These are phyloP conservation scores for Sporothrix euskadiensis DNA, from an alignment of 2,329 filamentous ascomycete genomes.

Conservation along the genomic window DNA sequence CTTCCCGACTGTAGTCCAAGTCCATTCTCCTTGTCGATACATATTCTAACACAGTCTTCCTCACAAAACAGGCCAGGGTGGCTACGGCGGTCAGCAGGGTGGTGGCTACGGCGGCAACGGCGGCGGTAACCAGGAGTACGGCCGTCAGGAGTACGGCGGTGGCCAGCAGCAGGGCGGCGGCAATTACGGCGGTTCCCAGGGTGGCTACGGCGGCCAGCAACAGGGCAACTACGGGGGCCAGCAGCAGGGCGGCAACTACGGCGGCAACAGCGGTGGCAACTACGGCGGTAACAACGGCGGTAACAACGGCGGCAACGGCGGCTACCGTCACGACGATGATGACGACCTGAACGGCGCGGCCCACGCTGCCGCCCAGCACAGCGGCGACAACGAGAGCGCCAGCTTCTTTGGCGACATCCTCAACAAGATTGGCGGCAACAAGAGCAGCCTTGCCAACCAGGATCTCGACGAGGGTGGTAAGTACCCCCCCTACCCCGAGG, in stretches of 20 bases:
- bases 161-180: slow-evolving; percentile 22
- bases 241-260: slow-evolving; percentile 32
- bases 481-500: slow-evolving; percentile 26
- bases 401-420: slow-evolving; percentile 54
- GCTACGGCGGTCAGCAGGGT: slow-evolving; percentile 28
- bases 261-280: slow-evolving; percentile 25
- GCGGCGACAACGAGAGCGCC: slow-evolving; percentile 45
- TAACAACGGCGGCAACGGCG: slow-evolving; percentile 37
- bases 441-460: slow-evolving; percentile 49
- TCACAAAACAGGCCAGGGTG: slow-evolving; percentile 27
- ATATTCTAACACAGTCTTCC: neutral
- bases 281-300: neutral
- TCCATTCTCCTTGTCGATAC: no score
- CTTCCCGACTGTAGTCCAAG: neutral
- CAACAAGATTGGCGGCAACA: slow-evolving; percentile 51
- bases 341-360: slow-evolving; percentile 53
- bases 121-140: slow-evolving; percentile 30
- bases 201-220: slow-evolving; percentile 30
- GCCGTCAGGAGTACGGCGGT: slow-evolving; percentile 36
- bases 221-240: slow-evolving; percentile 27
- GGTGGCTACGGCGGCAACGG: slow-evolving; percentile 25
- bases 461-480: slow-evolving; percentile 53
- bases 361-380: slow-evolving; percentile 47
- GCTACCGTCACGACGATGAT: slow-evolving; percentile 45
- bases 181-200: neutral